These are phyloP conservation scores for Prunus armeniaca DNA, from an alignment of 306 rosid species.

Conservation along the genomic window DNA sequence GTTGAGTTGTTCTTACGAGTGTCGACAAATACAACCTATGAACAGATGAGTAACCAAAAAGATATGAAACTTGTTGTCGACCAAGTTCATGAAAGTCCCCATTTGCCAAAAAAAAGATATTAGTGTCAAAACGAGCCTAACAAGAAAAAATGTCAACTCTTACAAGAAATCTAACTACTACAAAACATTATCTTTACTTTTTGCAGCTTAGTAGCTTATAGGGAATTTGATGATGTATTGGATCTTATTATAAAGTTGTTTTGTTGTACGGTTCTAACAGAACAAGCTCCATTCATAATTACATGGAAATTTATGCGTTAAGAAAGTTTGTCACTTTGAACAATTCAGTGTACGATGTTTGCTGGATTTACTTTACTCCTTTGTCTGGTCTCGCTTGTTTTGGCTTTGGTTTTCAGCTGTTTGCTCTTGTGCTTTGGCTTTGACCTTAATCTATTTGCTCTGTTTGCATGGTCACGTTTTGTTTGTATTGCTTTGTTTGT, in stretches of 20 bases:
- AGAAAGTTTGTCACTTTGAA: too few relatives aligned
- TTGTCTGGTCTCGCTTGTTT: not conserved
- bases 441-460: not conserved
- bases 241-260: too few relatives aligned
- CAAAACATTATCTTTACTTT: not conserved
- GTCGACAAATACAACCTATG: not conserved
- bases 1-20: not conserved
- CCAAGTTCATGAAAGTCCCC: not conserved
- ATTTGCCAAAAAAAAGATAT: not conserved
- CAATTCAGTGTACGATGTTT: too few relatives aligned
- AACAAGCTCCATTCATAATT: too few relatives aligned
- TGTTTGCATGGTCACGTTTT: not conserved
- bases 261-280: too few relatives aligned
- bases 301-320: too few relatives aligned
- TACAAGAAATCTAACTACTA: not conserved
- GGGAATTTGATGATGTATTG: not conserved
- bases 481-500: not conserved
- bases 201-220: not conserved
- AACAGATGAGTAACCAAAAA: not conserved
- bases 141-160: not conserved
- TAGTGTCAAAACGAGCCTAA: not conserved
- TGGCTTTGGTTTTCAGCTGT: not conserved
- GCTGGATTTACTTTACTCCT: not conserved
- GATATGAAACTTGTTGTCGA: not conserved
- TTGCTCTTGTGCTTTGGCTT: not conserved